Evolutionary conservation across 169 alveolate genomes (phyloP).

Genomic region (Cryptosporidium xiaoi): DNA sequence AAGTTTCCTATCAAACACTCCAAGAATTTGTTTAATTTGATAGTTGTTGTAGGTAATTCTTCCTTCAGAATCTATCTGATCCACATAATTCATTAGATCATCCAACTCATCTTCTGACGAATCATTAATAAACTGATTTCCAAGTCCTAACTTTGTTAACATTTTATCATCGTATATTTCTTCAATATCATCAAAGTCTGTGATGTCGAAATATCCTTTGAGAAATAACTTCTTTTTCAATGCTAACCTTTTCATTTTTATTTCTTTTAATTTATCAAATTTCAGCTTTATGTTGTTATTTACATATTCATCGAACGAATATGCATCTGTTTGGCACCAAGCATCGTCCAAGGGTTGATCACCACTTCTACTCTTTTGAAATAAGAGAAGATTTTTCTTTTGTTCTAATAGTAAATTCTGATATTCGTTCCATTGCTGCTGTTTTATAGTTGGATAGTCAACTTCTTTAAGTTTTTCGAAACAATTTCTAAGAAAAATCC

Average conservation of each 20-base stretch:
- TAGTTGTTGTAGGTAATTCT: conserved; percentile 54
- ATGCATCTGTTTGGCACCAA: conserved; percentile 72
- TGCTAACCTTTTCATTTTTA: conserved; percentile 36
- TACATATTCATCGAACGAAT: conserved; percentile 42
- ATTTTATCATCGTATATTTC: conserved; percentile 47
- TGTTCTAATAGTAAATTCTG: conserved; percentile 55
- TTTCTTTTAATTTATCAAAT: conserved; percentile 42
- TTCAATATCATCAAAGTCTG: conserved; percentile 53
- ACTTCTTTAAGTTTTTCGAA: conserved; percentile 59
- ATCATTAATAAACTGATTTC: conserved; percentile 62
- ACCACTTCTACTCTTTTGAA: conserved; percentile 62
- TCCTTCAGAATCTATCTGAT: conserved; percentile 40
- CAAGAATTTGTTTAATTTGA: conserved; percentile 45
- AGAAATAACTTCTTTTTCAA: conserved; percentile 16
- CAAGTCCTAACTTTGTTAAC: conserved; percentile 28
- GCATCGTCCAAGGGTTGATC: conserved; percentile 66
- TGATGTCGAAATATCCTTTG: conserved; percentile 51
- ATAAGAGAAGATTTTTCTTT: conserved; percentile 44
- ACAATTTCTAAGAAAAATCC: conserved; percentile 54
- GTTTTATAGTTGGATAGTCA: conserved; percentile 63
- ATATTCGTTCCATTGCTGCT: conserved; percentile 65
- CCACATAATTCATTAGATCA: conserved; percentile 39
- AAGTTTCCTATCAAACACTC: conserved; percentile 33
- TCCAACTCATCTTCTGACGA: conserved; percentile 57
- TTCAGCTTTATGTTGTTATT: conserved; percentile 19